Percentiles rank a stretch among this genome's conserved stretches.
Conservation (phyloP, 1,284 basidiomycete species). For the Fistulinella staudtii region DNA sequence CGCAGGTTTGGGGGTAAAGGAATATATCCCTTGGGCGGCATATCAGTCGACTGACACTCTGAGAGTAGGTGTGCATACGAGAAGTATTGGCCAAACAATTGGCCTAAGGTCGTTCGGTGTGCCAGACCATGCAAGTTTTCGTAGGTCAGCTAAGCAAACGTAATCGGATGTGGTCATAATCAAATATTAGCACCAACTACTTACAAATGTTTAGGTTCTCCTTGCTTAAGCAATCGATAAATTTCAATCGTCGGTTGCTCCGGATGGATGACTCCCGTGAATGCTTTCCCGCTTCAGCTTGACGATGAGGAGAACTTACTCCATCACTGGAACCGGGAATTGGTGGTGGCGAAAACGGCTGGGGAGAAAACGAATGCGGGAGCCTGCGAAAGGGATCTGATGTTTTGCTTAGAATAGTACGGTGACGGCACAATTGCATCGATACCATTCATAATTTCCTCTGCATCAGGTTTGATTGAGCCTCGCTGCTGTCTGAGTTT, state of each 20-base stretch:
- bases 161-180: constrained; percentile 2
- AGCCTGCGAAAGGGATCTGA: constrained; percentile 59
- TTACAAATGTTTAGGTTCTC: constrained; percentile 78
- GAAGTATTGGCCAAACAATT: constrained; percentile 90
- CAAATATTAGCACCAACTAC: not conserved
- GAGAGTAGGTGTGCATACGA: constrained; percentile 52
- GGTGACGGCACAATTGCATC: constrained; percentile 14
- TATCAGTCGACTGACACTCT: constrained; percentile 4
- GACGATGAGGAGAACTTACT: constrained; percentile 9
- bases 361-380: constrained; percentile 22
- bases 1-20: constrained; percentile 83
- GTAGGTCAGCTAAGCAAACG: constrained; percentile 60
- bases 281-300: constrained; percentile 49
- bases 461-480: constrained; percentile 59
- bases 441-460: constrained; percentile 71
- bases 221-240: constrained; percentile 64
- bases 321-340: constrained; percentile 22
- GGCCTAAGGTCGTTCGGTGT: constrained; percentile 87
- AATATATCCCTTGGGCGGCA: constrained; percentile 75
- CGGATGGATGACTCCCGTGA: constrained; percentile 72
- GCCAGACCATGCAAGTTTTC: constrained; percentile 94
- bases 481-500: constrained; percentile 47
- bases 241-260: constrained; percentile 68
- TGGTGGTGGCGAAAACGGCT: constrained; percentile 34
- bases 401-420: constrained; percentile 19